Evolutionary conservation across 768 basidiomycete genomes (phyloP), one percentile per base, ranked within the genome.

Genomic region (Tulasnella sp.): DNA sequence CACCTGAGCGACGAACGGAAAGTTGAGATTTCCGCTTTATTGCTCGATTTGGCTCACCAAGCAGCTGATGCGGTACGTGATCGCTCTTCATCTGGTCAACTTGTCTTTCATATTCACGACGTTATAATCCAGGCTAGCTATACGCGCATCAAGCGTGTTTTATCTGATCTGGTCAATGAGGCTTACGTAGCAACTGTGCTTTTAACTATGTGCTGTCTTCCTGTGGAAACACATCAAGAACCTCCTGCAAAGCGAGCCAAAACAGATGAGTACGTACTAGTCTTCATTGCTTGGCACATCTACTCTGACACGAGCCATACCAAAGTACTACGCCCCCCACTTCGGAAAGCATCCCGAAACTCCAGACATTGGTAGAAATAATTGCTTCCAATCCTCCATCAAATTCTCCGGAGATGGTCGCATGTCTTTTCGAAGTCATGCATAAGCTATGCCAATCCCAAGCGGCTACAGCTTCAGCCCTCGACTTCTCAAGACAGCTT

Each of bases 401-500:
- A 0, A 84, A 81, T 19, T 84, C 85, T 17, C 70, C 82, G 27
- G 80, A 86, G 36, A 74, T 94, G 42, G 73, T 92, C 41, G 77
- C 82, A 0, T 74, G 72, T 43, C 73, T 93, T 4, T 71, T 97
- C 37, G 84, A 88, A 37, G 79, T 81, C 0, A 72, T 96, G 31
- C 80, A 77, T 63, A 78, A 74, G 53, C 74, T 91, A 12, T 70
- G 80, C 2, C 81, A 80, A 53, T 72, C 77, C 14, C 70, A 77
- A 5, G 73, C 79, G 6, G 66, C 75, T 32, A 68, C 75, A 4
- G 73, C 75, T 31, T 77, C 81, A n/a, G 86, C 86, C 49, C 75
- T 82, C 15, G 81, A 75, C 61, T 94, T 88, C 63, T 70, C 85
- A 9, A 82, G 88, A 66, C 92, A 94, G 67, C 74, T 90, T 57